Evolutionary conservation across 2,329 filamentous ascomycete species (phyloP), one percentile per base, ranked within the genome.

Genomic region (Colletotrichum orbiculare): DNA sequence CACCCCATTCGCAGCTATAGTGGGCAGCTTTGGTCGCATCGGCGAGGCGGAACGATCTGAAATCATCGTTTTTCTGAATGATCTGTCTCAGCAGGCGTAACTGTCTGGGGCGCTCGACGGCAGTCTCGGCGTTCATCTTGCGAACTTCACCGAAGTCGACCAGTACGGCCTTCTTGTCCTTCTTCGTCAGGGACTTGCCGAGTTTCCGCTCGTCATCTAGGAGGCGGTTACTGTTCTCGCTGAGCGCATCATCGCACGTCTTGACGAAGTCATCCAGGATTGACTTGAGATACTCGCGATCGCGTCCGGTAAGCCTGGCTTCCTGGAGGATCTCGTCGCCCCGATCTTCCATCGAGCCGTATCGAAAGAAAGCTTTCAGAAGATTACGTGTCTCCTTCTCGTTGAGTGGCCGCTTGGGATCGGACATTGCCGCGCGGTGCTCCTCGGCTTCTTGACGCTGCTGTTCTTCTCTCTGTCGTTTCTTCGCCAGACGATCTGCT

Each of bases 131-230:
- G 74, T 99, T 99, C 73, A 97, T 87, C 71, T 97, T 94, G 78
- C 97, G 97, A 54, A 97, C 91, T 60, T 94, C 93, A 49, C 91
- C 90, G 78, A 94, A 97, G 75, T 98, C 94, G 72, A 99, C 97
- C 48, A 99, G 82, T 15, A 99, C 93, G 1, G 96, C 96, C 78
- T 99, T 99, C 78, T 93, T 93, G 75, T 99, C 96, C 77, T 99
- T 99, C 82, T 98, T 97, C 0, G 95, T 97, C 59, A 96, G 79
- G 2, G 89, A 85, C 75, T 96, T 96, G 73, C 93, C 93, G 0
- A 87, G 85, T 68, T 91, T 88, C 76, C 96, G 92, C 71, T 97
- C 93, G 73, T 94, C 93, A 67, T 91, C 89, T 39, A 94, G 87
- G 15, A 96, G 85, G 64, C 88, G 88, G 25, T 90, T 89, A 67